These are phyloP conservation scores for Salix dunnii DNA, from an alignment of 345 rosid species.

Conservation along the genomic window DNA sequence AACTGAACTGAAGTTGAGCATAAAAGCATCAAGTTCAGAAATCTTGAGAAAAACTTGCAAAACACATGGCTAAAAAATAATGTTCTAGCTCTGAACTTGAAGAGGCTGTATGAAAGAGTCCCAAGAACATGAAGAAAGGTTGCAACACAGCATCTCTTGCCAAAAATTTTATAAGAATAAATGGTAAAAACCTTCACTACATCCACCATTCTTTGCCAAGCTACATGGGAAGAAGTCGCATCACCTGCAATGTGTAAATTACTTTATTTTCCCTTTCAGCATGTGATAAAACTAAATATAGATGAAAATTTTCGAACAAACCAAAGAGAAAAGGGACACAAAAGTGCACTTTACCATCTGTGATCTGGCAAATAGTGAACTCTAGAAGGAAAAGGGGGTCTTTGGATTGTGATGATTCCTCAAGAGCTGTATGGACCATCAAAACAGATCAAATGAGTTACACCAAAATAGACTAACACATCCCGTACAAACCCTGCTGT, in stretches of 20 bases:
- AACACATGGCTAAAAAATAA: not conserved
- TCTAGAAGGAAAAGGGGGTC: constrained; percentile 53
- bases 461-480: not conserved
- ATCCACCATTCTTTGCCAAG: constrained; percentile 67
- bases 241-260: constrained; percentile 32
- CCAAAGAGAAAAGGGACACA: not conserved
- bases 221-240: constrained; percentile 19
- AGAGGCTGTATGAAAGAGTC: not conserved
- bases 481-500: not conserved
- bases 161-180: not conserved
- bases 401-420: constrained; percentile 35
- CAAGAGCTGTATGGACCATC: constrained; percentile 42
- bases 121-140: too few relatives aligned
- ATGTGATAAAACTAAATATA: not conserved
- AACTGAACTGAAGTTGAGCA: not conserved
- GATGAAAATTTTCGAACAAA: not conserved
- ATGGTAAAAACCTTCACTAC: constrained; percentile 45
- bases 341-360: constrained; percentile 29
- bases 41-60: not conserved
- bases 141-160: not conserved
- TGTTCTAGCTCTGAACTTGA: not conserved
- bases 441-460: constrained; percentile 10
- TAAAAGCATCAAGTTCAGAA: not conserved
- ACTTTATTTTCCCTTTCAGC: not conserved
- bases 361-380: constrained; percentile 30